Evolutionary conservation across 2,329 filamentous ascomycete species (phyloP).

Genomic region (Alternaria rosae): DNA sequence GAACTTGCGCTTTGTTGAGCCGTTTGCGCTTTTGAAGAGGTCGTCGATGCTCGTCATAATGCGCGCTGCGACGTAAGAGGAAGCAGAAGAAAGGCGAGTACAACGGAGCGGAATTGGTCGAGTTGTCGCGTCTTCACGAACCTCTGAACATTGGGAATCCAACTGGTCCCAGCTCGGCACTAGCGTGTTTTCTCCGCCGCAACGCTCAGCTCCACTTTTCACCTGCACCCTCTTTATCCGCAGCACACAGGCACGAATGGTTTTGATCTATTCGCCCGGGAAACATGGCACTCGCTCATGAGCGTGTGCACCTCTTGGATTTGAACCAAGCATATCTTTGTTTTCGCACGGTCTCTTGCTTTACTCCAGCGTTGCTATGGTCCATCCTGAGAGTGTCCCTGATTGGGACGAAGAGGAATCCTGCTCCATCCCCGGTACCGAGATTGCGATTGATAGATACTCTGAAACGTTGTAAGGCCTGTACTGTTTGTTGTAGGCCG

Average conservation of each 20-base stretch:
- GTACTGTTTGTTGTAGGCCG: not conserved
- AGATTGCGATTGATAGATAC: not conserved
- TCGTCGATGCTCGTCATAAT: slow-evolving; percentile 68
- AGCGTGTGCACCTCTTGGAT: not conserved
- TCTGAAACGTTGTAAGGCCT: not conserved
- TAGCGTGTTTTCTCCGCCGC: slow-evolving; percentile 6
- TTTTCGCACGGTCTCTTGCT: not conserved
- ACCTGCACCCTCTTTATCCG: not conserved
- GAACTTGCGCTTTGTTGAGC: slow-evolving; percentile 65
- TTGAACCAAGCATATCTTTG: not conserved
- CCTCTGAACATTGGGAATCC: slow-evolving; percentile 1
- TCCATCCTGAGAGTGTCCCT: not conserved
- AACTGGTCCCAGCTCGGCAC: slow-evolving; percentile 9
- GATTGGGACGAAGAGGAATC: not conserved
- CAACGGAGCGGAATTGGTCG: slow-evolving; percentile 6
- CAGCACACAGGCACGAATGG: not conserved
- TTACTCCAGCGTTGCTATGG: not conserved
- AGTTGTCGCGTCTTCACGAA: slow-evolving; percentile 9
- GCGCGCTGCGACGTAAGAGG: not conserved
- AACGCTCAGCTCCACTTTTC: not conserved
- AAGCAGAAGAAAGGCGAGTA: not conserved
- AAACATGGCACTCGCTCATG: rapidly evolving
- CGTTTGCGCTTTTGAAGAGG: slow-evolving; percentile 66
- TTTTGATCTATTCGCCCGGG: not conserved
- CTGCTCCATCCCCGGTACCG: not conserved